These are phyloP conservation scores for Arachis hypogaea DNA, from an alignment of 306 rosid species.

Conservation along the genomic window DNA sequence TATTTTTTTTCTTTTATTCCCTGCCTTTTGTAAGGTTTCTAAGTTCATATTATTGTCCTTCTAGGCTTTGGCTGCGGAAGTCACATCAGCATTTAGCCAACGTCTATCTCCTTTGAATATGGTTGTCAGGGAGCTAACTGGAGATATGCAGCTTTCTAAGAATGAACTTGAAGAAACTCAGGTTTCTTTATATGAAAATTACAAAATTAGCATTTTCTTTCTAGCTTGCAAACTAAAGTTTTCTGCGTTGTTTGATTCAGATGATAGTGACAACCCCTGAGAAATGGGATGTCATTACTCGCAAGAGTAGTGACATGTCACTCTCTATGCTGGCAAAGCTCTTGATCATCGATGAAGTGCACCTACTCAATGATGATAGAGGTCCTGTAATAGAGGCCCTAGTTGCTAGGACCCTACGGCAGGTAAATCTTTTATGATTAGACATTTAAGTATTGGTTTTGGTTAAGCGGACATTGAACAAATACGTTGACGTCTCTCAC, in stretches of 20 bases:
- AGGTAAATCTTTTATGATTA: slow-evolving; percentile 56
- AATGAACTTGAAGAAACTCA: slow-evolving; percentile 96
- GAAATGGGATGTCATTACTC: slow-evolving; percentile 99
- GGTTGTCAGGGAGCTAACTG: slow-evolving; percentile 90
- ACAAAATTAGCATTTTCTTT: slow-evolving; percentile 33
- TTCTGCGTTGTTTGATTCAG: slow-evolving; percentile 53
- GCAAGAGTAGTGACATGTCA: slow-evolving; percentile 99
- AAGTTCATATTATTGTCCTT: slow-evolving; percentile 36
- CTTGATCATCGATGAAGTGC: slow-evolving; percentile 95
- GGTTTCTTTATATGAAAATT: slow-evolving; percentile 56
- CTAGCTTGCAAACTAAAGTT: slow-evolving; percentile 30
- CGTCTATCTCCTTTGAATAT: slow-evolving; percentile 95
- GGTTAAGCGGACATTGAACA: slow-evolving; percentile 22
- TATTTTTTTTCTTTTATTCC: slow-evolving; percentile 21
- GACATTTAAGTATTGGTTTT: slow-evolving; percentile 17
- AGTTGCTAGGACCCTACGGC: slow-evolving; percentile 94
- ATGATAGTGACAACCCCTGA: slow-evolving; percentile 99
- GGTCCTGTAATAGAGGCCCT: slow-evolving; percentile 99
- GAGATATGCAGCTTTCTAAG: slow-evolving; percentile 97
- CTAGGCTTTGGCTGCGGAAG: slow-evolving; percentile 99
- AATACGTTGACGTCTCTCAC: slow-evolving; percentile 1
- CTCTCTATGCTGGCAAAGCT: slow-evolving; percentile 95
- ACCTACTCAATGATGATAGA: slow-evolving; percentile 93
- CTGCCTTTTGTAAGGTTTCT: slow-evolving; percentile 27
- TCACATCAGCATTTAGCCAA: slow-evolving; percentile 87